Conservation (phyloP, 75 land plant genomes). For the Selaginella moellendorffii region DNA sequence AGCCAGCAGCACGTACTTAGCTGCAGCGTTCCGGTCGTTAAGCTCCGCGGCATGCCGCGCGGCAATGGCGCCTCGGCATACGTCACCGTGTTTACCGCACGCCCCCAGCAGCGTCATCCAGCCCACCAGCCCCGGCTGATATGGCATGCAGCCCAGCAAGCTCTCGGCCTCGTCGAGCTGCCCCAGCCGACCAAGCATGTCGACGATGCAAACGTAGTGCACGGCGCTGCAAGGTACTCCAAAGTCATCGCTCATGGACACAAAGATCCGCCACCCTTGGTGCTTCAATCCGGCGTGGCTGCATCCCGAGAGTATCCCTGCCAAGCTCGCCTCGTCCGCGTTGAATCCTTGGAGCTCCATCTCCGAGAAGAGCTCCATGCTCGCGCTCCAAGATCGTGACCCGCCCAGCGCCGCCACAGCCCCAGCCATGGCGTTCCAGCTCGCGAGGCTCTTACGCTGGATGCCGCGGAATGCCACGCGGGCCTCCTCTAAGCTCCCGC, state of each 20-base stretch:
- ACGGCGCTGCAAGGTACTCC: neutral
- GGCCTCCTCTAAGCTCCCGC: neutral
- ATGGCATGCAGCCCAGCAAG: neutral
- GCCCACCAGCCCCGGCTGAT: neutral
- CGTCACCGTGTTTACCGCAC: constrained; percentile 1
- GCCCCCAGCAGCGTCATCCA: constrained; percentile 4
- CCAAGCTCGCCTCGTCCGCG: neutral
- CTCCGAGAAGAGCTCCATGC: neutral
- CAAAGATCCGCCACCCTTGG: neutral
- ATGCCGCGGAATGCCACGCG: neutral
- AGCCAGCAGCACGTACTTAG: neutral
- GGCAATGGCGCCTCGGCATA: neutral
- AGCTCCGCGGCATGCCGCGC: neutral
- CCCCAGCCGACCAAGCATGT: neutral
- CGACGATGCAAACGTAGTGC: constrained; percentile 2
- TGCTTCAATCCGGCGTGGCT: neutral
- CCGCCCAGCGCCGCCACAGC: neutral
- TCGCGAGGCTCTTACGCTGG: neutral
- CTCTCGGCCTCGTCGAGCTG: constrained; percentile 3
- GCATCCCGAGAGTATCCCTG: neutral
- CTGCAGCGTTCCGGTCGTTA: neutral
- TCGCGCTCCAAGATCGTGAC: neutral
- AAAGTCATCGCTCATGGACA: neutral
- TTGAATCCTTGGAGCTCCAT: neutral
- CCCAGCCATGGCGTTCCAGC: neutral